These are phyloP conservation scores for Lentinula boryana DNA, from an alignment of 768 basidiomycete genomes.

Conservation along the genomic window DNA sequence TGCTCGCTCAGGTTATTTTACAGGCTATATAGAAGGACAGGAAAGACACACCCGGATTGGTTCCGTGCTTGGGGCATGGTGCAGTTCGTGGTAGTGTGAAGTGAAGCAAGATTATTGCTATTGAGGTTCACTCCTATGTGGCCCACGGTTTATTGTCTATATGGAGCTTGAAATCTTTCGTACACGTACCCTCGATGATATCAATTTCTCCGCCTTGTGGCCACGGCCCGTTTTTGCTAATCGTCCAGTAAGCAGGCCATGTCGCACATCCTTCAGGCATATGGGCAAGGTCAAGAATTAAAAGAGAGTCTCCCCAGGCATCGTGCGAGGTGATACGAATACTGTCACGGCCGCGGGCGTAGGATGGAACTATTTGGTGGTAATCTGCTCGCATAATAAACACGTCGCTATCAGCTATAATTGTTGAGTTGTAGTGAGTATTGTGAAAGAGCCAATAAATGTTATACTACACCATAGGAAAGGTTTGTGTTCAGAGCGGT, in stretches of 20 bases:
- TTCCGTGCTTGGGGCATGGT: conserved; percentile 31
- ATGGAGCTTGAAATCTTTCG: too few relatives aligned
- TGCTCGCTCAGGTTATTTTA: background rate
- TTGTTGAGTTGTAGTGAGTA: background rate
- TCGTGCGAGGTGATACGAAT: conserved; percentile 43
- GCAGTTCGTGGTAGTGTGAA: conserved; percentile 50
- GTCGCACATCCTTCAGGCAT: conserved; percentile 57
- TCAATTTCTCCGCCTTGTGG: conserved; percentile 58
- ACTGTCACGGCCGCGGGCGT: conserved; percentile 48
- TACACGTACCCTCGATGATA: conserved; percentile 47
- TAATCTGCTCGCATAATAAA: conserved; percentile 59
- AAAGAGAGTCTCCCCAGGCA: conserved; percentile 39
- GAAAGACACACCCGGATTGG: conserved; percentile 40
- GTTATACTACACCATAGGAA: conserved; percentile 31
- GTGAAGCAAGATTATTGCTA: conserved; percentile 39
- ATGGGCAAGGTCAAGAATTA: conserved; percentile 48
- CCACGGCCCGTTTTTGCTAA: conserved; percentile 48
- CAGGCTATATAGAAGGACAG: background rate
- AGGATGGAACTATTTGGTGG: conserved; percentile 25
- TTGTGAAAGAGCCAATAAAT: background rate
- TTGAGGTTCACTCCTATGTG: conserved; percentile 44
- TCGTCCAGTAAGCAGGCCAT: conserved; percentile 65
- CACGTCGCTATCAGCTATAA: conserved; percentile 28
- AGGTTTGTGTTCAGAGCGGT: conserved; percentile 38
- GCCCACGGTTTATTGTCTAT: too few relatives aligned